These are phyloP conservation scores for Alternaria angustiovoidea DNA, from an alignment of 2,329 filamentous ascomycete genomes.

Conservation along the genomic window DNA sequence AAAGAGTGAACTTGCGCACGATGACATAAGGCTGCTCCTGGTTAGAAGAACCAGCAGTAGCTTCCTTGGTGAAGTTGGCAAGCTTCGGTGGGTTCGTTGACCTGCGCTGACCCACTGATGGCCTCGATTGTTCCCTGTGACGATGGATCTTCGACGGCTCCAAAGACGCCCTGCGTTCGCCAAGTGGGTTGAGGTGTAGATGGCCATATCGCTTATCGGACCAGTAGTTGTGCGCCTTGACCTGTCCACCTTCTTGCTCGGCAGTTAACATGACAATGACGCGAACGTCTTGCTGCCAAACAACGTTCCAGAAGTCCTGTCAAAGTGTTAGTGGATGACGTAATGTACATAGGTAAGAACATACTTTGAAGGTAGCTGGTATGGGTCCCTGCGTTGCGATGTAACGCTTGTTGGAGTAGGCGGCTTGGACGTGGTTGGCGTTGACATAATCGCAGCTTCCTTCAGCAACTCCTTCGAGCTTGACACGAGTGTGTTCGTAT, in stretches of 20 bases:
- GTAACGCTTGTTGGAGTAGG: conserved; percentile 86
- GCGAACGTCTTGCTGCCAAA: conserved; percentile 96
- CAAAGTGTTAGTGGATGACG: conserved; percentile 25
- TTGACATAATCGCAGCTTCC: conserved; percentile 94
- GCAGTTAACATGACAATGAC: conserved; percentile 97
- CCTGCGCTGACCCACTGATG: conserved; percentile 43
- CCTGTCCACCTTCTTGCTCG: conserved; percentile 88
- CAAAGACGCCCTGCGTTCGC: conserved; percentile 82
- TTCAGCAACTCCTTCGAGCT: conserved; percentile 70
- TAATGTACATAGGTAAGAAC: conserved; percentile 39
- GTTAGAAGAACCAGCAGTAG: conserved; percentile 34
- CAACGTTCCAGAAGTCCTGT: conserved; percentile 95
- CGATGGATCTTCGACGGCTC: conserved; percentile 66
- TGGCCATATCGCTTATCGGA: conserved; percentile 78
- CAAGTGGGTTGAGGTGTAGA: conserved; percentile 77
- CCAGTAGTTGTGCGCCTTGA: conserved; percentile 98
- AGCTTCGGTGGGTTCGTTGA: conserved; percentile 45
- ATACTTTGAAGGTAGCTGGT: conserved; percentile 87
- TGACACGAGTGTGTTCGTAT: conserved; percentile 92
- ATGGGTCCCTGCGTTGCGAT: conserved; percentile 95
- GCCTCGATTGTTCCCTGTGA: conserved; percentile 49
- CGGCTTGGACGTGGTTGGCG: conserved; percentile 83
- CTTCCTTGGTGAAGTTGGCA: conserved; percentile 40
- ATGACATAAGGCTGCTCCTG: conserved; percentile 77
- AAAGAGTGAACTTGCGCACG: conserved; percentile 85